Conservation (phyloP, 805 yeast species). For the Metschnikowia henanensis region DNA sequence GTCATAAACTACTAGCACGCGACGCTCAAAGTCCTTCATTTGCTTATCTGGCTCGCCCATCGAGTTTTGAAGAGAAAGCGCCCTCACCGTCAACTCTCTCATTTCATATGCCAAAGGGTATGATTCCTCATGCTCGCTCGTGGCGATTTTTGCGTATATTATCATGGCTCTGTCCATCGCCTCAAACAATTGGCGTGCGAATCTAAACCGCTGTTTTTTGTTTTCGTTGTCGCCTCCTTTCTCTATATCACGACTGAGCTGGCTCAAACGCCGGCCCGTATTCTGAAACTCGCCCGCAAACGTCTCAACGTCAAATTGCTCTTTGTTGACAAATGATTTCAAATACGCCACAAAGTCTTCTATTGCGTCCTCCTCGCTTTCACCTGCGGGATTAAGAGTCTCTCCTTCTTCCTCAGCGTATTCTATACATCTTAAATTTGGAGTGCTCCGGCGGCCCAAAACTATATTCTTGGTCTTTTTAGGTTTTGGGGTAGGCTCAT, state of each 20-base stretch:
- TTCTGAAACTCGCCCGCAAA: not conserved
- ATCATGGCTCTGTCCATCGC: conserved; percentile 8
- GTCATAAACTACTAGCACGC: not conserved
- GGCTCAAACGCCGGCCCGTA: not conserved
- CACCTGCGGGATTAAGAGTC: not conserved
- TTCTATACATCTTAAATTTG: not conserved
- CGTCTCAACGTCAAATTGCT: not conserved
- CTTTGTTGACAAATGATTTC: conserved; percentile 1
- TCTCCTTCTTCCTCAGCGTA: not conserved
- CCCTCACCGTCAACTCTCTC: conserved; percentile 4
- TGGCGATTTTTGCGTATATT: not conserved
- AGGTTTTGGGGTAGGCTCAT: no score
- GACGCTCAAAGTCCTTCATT: not conserved
- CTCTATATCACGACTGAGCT: not conserved
- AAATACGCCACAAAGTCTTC: not conserved
- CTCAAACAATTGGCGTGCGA: not conserved
- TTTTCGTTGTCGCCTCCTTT: not conserved
- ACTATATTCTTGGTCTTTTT: not conserved
- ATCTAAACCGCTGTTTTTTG: not conserved
- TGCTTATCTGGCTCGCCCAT: conserved; percentile 2
- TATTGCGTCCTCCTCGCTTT: not conserved
- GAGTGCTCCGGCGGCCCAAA: not conserved
- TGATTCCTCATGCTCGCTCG: not conserved
- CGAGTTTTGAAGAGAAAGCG: conserved; percentile 1
- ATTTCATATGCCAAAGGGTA: conserved; percentile 1